phyloP scores from a whole-genome alignment of 345 rosid genomes.

The Bruguiera gymnorhiza region DNA sequence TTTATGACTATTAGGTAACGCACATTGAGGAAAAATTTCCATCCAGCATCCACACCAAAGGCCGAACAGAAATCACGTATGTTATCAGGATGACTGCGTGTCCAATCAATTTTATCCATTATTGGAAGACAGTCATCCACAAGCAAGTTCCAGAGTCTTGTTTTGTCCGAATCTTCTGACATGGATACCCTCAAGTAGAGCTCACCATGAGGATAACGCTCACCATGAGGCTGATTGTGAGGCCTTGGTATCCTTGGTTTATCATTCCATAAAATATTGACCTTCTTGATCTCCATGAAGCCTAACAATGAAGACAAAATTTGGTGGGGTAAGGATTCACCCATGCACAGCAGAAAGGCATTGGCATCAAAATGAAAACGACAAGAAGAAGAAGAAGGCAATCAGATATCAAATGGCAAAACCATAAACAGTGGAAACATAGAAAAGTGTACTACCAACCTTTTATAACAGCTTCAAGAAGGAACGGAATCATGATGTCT shows the following conservation, averaged over 20 bases:
- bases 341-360: not conserved
- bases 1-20: constrained; percentile 11
- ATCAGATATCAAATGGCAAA: not conserved
- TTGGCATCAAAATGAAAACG: not conserved
- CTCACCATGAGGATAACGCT: constrained; percentile 53
- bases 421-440: not conserved
- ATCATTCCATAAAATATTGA: constrained; percentile 76
- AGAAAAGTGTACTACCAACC: constrained; percentile 27
- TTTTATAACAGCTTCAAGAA: constrained; percentile 57
- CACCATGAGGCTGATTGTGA: constrained; percentile 40
- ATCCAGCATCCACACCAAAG: constrained; percentile 74
- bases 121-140: constrained; percentile 59
- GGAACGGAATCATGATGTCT: constrained; percentile 52
- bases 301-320: constrained; percentile 43
- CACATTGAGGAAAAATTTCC: constrained; percentile 67
- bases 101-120: constrained; percentile 81
- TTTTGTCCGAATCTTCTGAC: constrained; percentile 42
- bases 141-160: constrained; percentile 58
- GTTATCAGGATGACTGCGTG: constrained; percentile 83
- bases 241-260: constrained; percentile 35
- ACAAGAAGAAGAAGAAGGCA: not conserved
- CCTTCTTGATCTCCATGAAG: constrained; percentile 66
- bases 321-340: constrained; percentile 14
- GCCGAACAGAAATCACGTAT: constrained; percentile 63
- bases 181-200: constrained; percentile 68